Evolutionary conservation across 768 basidiomycete species (phyloP).

Genomic region (Boletus reticulatus): DNA sequence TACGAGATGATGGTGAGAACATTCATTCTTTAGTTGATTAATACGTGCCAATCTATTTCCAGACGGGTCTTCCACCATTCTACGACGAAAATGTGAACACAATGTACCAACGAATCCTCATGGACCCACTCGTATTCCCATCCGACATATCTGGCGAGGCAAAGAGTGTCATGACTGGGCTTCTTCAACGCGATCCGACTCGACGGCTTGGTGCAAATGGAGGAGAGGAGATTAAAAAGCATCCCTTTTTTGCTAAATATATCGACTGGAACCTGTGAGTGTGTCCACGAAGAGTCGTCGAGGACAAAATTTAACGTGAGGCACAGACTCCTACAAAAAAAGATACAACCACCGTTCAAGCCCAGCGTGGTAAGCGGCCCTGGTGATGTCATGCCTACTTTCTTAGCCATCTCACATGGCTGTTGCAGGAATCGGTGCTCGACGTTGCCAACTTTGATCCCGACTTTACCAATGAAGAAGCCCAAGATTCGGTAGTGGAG

Average conservation of each 20-base stretch:
- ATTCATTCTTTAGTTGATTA: not conserved
- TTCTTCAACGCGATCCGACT: constrained; percentile 86
- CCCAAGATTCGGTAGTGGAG: constrained; percentile 94
- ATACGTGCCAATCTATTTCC: constrained; percentile 4
- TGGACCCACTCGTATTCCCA: constrained; percentile 91
- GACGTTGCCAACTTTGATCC: constrained; percentile 97
- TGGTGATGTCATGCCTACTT: not conserved
- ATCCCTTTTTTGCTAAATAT: constrained; percentile 93
- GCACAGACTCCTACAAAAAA: constrained; percentile 76
- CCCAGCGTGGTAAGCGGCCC: constrained; percentile 77
- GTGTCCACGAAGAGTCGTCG: not conserved
- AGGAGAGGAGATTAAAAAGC: constrained; percentile 93
- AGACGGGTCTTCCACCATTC: constrained; percentile 97
- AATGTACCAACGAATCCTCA: constrained; percentile 95
- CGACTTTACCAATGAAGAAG: constrained; percentile 94
- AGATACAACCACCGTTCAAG: constrained; percentile 97
- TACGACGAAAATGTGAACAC: constrained; percentile 99
- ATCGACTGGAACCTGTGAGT: constrained; percentile 84
- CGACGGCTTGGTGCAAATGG: constrained; percentile 88
- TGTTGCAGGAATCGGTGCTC: constrained; percentile 75
- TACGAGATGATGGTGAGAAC: constrained; percentile 89
- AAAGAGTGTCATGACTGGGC: constrained; percentile 79
- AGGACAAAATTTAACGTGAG: not conserved
- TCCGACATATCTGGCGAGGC: constrained; percentile 88
- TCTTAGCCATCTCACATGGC: constrained; percentile 4